phyloP scores from a whole-genome alignment of 2,329 filamentous ascomycete genomes.

The Trichoderma simmonsii region DNA sequence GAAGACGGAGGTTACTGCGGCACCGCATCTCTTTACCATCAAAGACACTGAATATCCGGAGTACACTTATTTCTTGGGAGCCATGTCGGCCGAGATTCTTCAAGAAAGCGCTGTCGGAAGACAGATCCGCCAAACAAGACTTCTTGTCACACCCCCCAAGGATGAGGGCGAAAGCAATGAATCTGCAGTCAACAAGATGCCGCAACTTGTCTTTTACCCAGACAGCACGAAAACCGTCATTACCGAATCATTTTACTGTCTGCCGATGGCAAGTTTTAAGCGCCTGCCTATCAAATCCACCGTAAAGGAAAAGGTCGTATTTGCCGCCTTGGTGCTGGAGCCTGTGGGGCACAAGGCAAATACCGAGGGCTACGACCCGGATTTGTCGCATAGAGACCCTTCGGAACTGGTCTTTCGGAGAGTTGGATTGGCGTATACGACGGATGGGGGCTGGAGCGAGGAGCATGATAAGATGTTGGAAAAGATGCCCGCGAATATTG shows the following conservation, averaged over 20 bases:
- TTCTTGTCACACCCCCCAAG: neutral
- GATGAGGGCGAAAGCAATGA: neutral
- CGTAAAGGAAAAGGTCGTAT: neutral
- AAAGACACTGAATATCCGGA: conserved; percentile 1
- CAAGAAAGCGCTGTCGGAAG: conserved; percentile 5
- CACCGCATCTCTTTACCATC: neutral
- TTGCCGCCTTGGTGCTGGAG: conserved; percentile 7
- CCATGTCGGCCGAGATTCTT: conserved; percentile 3
- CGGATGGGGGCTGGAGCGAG: neutral
- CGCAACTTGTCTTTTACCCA: conserved; percentile 6
- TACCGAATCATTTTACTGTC: neutral
- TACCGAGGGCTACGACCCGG: neutral
- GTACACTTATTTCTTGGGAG: conserved; percentile 7
- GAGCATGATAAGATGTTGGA: neutral
- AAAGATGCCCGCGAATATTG: neutral
- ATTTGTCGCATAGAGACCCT: neutral
- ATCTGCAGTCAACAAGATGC: neutral
- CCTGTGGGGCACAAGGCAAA: conserved; percentile 13
- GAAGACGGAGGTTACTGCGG: neutral
- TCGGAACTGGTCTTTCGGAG: conserved; percentile 9
- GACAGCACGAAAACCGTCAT: neutral
- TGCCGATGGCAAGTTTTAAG: conserved; percentile 10
- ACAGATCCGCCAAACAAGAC: neutral
- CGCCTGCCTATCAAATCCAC: conserved; percentile 6
- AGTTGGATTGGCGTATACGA: conserved; percentile 10